Evolutionary conservation across 2,329 filamentous ascomycete genomes (phyloP).

Genomic region (Neofusicoccum sp.): DNA sequence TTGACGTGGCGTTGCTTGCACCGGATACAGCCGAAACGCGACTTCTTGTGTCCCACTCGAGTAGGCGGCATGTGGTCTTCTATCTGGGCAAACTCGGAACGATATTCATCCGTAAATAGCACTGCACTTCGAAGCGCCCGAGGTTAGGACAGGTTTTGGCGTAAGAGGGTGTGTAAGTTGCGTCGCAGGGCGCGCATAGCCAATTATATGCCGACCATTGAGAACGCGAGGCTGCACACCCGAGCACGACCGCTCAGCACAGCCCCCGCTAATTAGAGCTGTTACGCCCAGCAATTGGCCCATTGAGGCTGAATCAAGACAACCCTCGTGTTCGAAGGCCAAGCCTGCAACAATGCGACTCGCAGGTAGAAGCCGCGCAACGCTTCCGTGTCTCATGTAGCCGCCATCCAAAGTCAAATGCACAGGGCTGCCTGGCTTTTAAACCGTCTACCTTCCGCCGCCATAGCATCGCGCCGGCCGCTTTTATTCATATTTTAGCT

Average conservation of each 20-base stretch:
- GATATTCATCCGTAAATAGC: no score
- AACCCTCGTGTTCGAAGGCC: not conserved
- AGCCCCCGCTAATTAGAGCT: not conserved
- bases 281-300: not conserved
- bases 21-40: conserved; percentile 3
- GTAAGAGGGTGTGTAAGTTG: not conserved
- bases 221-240: not conserved
- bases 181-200: not conserved
- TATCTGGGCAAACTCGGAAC: not conserved
- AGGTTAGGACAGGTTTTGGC: no score
- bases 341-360: not conserved
- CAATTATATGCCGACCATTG: not conserved
- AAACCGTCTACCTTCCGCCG: not conserved
- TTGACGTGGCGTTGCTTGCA: conserved; percentile 13
- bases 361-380: not conserved
- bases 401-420: no score
- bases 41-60: conserved; percentile 8
- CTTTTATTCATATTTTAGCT: no score
- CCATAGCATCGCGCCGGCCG: no score
- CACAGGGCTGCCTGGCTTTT: not conserved
- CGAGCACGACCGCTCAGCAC: not conserved
- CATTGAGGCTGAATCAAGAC: not conserved
- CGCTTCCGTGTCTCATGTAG: not conserved
- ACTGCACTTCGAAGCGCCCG: no score
- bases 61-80: conserved; percentile 5